Conservation (phyloP, 2,329 filamentous ascomycete species). For the Monosporascus sp. region DNA sequence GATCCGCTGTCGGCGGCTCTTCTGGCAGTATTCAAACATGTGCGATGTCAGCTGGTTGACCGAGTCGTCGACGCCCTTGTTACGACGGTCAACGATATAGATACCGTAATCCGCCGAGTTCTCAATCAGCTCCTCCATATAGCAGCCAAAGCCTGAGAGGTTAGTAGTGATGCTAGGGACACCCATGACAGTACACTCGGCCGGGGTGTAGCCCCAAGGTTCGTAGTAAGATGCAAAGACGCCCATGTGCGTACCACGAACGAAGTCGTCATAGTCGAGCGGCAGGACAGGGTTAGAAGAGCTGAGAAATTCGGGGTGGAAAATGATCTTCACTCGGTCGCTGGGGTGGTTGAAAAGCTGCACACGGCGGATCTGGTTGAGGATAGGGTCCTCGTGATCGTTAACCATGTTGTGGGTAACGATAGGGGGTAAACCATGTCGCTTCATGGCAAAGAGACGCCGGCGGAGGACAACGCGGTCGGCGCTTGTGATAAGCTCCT, state of each 20-base stretch:
- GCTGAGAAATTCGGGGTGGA: constrained; percentile 97
- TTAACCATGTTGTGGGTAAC: constrained; percentile 99
- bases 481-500: constrained; percentile 86
- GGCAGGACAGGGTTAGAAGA: constrained; percentile 92
- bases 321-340: constrained; percentile 94
- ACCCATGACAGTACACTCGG: constrained; percentile 98
- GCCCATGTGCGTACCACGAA: constrained; percentile 91
- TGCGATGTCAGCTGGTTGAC: constrained; percentile 88
- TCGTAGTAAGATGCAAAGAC: constrained; percentile 98
- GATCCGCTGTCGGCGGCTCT: constrained; percentile 94
- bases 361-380: constrained; percentile 93
- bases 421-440: constrained; percentile 82
- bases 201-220: constrained; percentile 97
- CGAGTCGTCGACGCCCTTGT: constrained; percentile 94
- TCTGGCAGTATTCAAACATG: constrained; percentile 92
- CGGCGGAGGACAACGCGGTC: constrained; percentile 90
- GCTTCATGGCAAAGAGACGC: constrained; percentile 94
- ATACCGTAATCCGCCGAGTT: constrained; percentile 98
- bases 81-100: constrained; percentile 94
- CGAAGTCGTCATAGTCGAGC: constrained; percentile 97
- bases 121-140: constrained; percentile 99
- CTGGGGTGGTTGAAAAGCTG: constrained; percentile 95
- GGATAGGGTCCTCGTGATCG: constrained; percentile 84
- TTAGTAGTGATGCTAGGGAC: constrained; percentile 98
- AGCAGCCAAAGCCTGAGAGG: constrained; percentile 94